Percentiles rank a stretch among this genome's conserved stretches.
These are phyloP conservation scores for Paraurostyla sp. DNA, from an alignment of 73 alveolate species.

Conservation along the genomic window DNA sequence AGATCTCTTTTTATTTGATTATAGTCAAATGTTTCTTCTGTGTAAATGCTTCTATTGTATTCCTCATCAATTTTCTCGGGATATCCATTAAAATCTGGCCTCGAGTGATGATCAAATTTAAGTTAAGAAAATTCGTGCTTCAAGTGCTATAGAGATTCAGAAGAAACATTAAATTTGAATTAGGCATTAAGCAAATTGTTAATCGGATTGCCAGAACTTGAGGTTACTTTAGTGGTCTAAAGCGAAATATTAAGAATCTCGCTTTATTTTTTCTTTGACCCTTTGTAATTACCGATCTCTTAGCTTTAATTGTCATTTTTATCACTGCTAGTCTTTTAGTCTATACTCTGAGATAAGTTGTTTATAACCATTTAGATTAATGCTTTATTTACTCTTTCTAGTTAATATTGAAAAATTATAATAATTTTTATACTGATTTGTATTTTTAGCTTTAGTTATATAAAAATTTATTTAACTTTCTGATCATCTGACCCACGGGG, in stretches of 20 bases:
- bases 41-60: too few relatives aligned
- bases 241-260: neutral
- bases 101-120: neutral
- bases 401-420: neutral
- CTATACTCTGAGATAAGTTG: neutral
- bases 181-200: conserved; percentile 4
- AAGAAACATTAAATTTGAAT: conserved; percentile 17
- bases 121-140: conserved; percentile 39
- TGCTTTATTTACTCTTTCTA: neutral
- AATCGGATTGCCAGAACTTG: neutral
- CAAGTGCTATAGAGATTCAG: neutral
- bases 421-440: too few relatives aligned
- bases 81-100: conserved; percentile 2
- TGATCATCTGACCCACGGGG: too few relatives aligned
- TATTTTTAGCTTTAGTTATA: too few relatives aligned
- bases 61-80: neutral
- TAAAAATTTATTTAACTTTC: too few relatives aligned
- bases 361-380: neutral
- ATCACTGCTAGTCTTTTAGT: neutral
- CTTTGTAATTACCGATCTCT: neutral
- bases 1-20: neutral
- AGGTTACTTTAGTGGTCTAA: neutral
- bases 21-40: conserved; percentile 19
- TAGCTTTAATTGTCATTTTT: neutral
- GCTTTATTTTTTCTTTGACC: neutral